Conservation (phyloP, 1,284 basidiomycete species). For the Clitocybe nebularis region DNA sequence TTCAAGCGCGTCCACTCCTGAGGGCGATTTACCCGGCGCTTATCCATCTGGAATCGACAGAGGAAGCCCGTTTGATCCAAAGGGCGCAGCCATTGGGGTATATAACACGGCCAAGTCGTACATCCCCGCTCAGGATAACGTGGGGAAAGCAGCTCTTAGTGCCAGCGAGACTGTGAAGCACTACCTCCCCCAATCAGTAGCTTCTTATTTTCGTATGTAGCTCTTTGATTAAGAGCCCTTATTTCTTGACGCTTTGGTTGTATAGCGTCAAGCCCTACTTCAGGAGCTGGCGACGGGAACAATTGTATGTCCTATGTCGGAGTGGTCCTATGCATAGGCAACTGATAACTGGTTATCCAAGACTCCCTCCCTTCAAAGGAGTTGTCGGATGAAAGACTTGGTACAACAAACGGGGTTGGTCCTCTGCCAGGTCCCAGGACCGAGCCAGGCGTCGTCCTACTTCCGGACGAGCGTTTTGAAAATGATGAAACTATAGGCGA, state of each 20-base stretch:
- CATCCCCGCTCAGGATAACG: slow-evolving; percentile 19
- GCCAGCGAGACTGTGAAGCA: slow-evolving; percentile 22
- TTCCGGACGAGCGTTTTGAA: slow-evolving; percentile 6
- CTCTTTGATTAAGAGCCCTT: not conserved
- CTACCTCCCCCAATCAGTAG: slow-evolving; percentile 20
- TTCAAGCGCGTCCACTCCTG: slow-evolving; percentile 18
- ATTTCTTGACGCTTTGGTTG: too few relatives aligned
- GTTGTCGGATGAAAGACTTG: not conserved
- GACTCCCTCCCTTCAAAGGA: not conserved
- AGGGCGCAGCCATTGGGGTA: slow-evolving; percentile 9
- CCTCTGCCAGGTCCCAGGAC: not conserved
- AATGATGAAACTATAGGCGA: too few relatives aligned
- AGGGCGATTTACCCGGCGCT: slow-evolving; percentile 24
- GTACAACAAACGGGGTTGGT: not conserved
- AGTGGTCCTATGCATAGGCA: too few relatives aligned
- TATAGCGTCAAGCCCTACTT: too few relatives aligned
- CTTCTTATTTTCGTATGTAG: slow-evolving; percentile 15
- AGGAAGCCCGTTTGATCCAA: slow-evolving; percentile 3
- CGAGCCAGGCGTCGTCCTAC: slow-evolving; percentile 3
- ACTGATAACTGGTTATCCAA: too few relatives aligned
- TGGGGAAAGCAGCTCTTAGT: slow-evolving; percentile 18
- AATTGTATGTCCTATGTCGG: too few relatives aligned
- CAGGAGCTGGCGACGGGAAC: too few relatives aligned
- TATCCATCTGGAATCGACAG: slow-evolving; percentile 18
- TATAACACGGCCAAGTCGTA: slow-evolving; percentile 17